phyloP scores from a whole-genome alignment of 106 monocot genomes.

The Triglochin maritima region DNA sequence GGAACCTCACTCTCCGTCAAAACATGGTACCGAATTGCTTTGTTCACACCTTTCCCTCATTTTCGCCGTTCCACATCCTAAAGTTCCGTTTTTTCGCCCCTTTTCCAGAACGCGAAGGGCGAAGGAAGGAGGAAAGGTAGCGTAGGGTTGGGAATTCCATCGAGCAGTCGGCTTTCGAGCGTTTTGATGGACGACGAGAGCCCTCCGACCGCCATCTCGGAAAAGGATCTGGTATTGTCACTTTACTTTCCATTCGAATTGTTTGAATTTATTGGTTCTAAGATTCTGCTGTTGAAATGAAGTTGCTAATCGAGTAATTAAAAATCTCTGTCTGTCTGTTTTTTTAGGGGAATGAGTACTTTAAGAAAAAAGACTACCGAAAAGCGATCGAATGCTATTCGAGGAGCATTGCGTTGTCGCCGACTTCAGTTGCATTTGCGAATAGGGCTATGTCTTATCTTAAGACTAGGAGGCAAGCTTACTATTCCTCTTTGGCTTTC shows the following conservation, averaged over 20 bases:
- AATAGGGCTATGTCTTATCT: constrained; percentile 99
- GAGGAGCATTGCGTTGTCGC: constrained; percentile 80
- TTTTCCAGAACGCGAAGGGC: background rate
- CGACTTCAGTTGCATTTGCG: constrained; percentile 85
- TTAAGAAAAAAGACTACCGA: constrained; percentile 67
- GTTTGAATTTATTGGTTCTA: background rate
- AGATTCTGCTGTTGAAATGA: background rate
- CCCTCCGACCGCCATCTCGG: constrained; percentile 63
- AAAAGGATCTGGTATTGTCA: constrained; percentile 67
- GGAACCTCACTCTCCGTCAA: too few species aligned
- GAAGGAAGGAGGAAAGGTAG: too few species aligned
- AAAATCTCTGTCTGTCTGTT: background rate
- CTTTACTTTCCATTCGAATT: background rate
- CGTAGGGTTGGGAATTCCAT: too few species aligned
- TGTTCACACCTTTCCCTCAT: too few species aligned
- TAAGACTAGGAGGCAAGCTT: constrained; percentile 65
- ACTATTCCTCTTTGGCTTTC: background rate
- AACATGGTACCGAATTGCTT: too few species aligned
- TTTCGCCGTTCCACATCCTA: too few species aligned
- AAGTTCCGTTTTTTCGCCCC: too few species aligned
- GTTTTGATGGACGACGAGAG: constrained; percentile 31
- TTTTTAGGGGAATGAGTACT: constrained; percentile 87
- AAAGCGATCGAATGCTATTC: constrained; percentile 97
- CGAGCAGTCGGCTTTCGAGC: constrained; percentile 5
- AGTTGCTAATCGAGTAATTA: constrained; percentile 1